A percentile compares a stretch with the other conserved stretches of the same genome.
Evolutionary conservation across 805 yeast species (phyloP).

Genomic region (Clavispora phyllophila): DNA sequence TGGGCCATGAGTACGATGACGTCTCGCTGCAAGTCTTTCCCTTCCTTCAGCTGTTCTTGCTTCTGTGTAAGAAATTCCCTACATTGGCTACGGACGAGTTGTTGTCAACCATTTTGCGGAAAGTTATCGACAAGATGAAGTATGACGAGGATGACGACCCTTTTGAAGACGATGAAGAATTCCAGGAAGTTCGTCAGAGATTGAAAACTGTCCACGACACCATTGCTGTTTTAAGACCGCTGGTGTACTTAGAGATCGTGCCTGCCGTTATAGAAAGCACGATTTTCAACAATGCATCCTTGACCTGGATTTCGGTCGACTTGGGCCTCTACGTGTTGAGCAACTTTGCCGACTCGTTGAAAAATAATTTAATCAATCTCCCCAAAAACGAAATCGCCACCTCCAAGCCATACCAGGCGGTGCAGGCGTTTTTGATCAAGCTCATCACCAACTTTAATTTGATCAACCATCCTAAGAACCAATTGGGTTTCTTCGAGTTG

Average conservation of each 20-base stretch:
- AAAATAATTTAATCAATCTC: conserved; percentile 69
- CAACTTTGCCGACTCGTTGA: conserved; percentile 72
- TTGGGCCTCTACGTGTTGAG: conserved; percentile 80
- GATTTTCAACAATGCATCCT: conserved; percentile 10
- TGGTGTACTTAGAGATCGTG: conserved; percentile 55
- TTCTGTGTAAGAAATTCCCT: conserved; percentile 57
- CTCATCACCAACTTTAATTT: conserved; percentile 36
- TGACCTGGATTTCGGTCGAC: conserved; percentile 53
- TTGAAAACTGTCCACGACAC: conserved; percentile 81
- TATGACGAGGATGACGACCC: conserved; percentile 74
- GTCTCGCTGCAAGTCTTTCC: conserved; percentile 79
- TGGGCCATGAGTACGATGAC: conserved; percentile 84
- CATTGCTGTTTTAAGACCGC: conserved; percentile 53
- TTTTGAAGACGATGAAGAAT: conserved; percentile 60
- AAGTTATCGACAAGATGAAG: conserved; percentile 72
- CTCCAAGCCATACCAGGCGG: conserved; percentile 59
- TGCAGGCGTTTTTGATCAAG: conserved; percentile 56
- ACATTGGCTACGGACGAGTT: conserved; percentile 39
- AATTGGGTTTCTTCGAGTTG: conserved; percentile 76
- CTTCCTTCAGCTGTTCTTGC: conserved; percentile 67
- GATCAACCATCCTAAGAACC: conserved; percentile 76
- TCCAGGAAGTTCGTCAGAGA: conserved; percentile 70
- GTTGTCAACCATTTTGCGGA: conserved; percentile 58
- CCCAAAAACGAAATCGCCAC: conserved; percentile 61
- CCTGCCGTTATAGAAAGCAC: conserved; percentile 49